phyloP scores from a whole-genome alignment of 768 basidiomycete genomes.

The Kwoniella sp. region DNA sequence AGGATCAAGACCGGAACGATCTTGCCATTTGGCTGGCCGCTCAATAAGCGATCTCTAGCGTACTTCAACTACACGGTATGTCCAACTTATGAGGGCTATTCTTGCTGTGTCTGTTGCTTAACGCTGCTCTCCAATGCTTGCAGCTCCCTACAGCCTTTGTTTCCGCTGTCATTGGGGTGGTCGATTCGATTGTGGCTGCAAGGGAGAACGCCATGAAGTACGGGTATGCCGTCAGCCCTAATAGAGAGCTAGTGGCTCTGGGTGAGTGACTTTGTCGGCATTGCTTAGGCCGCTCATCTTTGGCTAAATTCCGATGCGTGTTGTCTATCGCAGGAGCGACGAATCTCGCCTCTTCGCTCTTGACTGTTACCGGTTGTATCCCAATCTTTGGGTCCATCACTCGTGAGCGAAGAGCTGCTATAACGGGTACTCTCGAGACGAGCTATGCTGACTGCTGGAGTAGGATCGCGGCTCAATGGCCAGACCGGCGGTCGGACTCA shows the following conservation, averaged over 20 bases:
- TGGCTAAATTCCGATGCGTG: conserved; percentile 13
- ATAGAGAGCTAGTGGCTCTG: conserved; percentile 91
- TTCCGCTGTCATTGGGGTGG: conserved; percentile 83
- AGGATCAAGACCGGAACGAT: conserved; percentile 64
- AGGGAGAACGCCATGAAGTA: conserved; percentile 86
- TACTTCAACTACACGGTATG: conserved; percentile 69
- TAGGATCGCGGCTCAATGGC: conserved; percentile 77
- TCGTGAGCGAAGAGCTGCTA: conserved; percentile 62
- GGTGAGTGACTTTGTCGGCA: conserved; percentile 53
- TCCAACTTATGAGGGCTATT: not conserved
- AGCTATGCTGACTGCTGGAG: not conserved
- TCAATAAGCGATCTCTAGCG: conserved; percentile 64
- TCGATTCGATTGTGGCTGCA: conserved; percentile 93
- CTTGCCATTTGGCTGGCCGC: conserved; percentile 71
- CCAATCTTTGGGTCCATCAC: conserved; percentile 94
- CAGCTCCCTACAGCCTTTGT: conserved; percentile 61
- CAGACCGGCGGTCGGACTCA: conserved; percentile 87
- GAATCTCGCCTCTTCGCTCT: conserved; percentile 75
- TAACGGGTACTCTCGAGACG: too few species aligned
- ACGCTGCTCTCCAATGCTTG: not conserved
- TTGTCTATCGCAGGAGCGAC: conserved; percentile 61
- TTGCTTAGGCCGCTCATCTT: not conserved
- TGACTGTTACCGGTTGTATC: conserved; percentile 73
- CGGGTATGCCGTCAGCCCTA: conserved; percentile 85
- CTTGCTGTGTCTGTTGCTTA: not conserved